Conservation (phyloP, 345 rosid genomes). For the Bruguiera gymnorhiza region DNA sequence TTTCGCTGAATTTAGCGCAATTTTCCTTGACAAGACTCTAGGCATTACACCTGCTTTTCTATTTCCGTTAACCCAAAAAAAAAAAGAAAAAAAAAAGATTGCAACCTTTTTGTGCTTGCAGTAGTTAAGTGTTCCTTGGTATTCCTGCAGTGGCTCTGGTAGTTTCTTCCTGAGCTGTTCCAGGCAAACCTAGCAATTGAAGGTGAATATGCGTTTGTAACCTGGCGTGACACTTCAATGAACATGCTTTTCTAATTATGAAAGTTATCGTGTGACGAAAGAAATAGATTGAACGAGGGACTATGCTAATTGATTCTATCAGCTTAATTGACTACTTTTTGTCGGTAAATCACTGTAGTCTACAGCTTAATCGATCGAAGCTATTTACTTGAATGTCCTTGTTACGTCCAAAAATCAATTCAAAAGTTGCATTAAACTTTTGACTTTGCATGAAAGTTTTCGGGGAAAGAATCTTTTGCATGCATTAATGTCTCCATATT, state of each 20-base stretch:
- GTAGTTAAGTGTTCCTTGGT: too few relatives aligned
- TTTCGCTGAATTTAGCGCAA: too few relatives aligned
- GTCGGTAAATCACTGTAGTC: conserved; percentile 19
- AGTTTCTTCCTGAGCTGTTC: too few relatives aligned
- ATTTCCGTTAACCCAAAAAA: too few relatives aligned
- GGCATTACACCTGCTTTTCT: too few relatives aligned
- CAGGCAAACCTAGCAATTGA: too few relatives aligned
- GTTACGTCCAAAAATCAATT: conserved; percentile 10
- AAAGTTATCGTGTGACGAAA: background rate
- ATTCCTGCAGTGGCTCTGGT: too few relatives aligned
- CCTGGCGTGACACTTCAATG: background rate
- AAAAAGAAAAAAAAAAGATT: too few relatives aligned
- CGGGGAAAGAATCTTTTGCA: background rate
- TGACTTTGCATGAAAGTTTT: conserved; percentile 17
- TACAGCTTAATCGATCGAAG: background rate
- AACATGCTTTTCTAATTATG: background rate
- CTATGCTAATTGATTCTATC: background rate
- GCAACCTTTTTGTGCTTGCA: too few relatives aligned
- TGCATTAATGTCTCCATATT: conserved; percentile 12
- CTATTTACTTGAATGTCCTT: background rate
- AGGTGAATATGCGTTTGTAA: background rate
- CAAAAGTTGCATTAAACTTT: conserved; percentile 18
- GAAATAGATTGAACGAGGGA: background rate
- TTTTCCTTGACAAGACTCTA: too few relatives aligned
- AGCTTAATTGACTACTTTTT: conserved; percentile 10